A percentile compares a stretch with the other conserved stretches of the same genome.
These are phyloP conservation scores for Gracilaria domingensis DNA, from an alignment of 23 red algal species.

Conservation along the genomic window DNA sequence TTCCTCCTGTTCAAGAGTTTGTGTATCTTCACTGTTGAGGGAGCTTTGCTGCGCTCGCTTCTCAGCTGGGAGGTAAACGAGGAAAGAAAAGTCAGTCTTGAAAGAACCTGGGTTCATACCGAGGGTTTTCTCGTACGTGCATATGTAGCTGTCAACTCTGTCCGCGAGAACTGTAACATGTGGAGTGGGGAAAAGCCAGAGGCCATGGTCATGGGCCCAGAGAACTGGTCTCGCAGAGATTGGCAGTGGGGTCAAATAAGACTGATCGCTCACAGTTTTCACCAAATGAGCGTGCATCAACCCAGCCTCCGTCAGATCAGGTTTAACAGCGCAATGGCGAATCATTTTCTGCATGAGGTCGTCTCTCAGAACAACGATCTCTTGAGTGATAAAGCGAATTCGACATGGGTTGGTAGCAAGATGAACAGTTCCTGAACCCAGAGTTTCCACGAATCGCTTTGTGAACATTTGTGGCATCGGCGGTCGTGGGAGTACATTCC, in stretches of 20 bases:
- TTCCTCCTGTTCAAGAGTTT: slow-evolving; percentile 2
- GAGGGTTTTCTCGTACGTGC: slow-evolving; percentile 50
- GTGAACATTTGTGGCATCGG: slow-evolving; percentile 64
- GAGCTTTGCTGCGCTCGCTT: slow-evolving; percentile 60
- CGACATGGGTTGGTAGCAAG: slow-evolving; percentile 79
- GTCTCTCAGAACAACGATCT: slow-evolving; percentile 82
- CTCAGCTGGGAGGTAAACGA: slow-evolving; percentile 71
- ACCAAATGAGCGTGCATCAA: slow-evolving; percentile 73
- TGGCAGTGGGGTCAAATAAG: slow-evolving; percentile 79
- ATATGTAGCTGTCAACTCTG: slow-evolving; percentile 70
- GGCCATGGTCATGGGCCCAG: slow-evolving; percentile 78
- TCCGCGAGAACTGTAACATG: slow-evolving; percentile 76
- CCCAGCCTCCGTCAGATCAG: slow-evolving; percentile 48
- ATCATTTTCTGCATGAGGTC: slow-evolving; percentile 85
- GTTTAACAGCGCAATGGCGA: slow-evolving; percentile 67
- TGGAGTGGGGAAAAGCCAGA: slow-evolving; percentile 81
- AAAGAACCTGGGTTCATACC: slow-evolving; percentile 82
- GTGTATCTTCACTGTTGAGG: slow-evolving; percentile 40
- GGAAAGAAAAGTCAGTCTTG: slow-evolving; percentile 75
- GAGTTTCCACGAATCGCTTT: slow-evolving; percentile 54
- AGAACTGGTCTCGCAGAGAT: slow-evolving; percentile 72
- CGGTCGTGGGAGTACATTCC: slow-evolving; percentile 65
- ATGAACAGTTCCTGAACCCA: slow-evolving; percentile 41
- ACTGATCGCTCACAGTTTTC: slow-evolving; percentile 85
- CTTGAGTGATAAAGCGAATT: slow-evolving; percentile 63